Evolutionary conservation across 495 filamentous ascomycete species (phyloP), one percentile per base, ranked within the genome.

Genomic region (Terfezia claveryi): DNA sequence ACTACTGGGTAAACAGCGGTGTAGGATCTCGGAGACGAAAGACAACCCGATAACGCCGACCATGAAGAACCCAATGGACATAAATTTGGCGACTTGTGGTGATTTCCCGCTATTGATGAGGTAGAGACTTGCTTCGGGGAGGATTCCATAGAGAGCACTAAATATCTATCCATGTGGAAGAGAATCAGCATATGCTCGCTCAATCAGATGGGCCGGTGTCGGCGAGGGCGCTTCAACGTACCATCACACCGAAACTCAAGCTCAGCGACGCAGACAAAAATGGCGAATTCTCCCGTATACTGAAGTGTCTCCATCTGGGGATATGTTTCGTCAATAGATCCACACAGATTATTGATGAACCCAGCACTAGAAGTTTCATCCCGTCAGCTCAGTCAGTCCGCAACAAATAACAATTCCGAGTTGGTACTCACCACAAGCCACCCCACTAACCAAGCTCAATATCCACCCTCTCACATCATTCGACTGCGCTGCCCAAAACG

Each of bases 161-260:
- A 94, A 98, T 16, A 95, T 73, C 88, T 95, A 63, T 8, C 11
- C 27, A 38, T 57, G 7, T 16, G n/a, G 32, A 8, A 41, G 62
- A 58, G 37, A 59, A 55, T 58, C 37, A 57, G 61, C 49, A 37
- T 56, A 53, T 56, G 51, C 41, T 14, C 4, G 41, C 41, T 38
- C 16, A 8, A 50, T 10, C 10, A 23, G 50, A 2, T 20, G 20
- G 20, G 20, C 20, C 20, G 20, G 20, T 20, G 20, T 20, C 44
- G 23, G 44, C 41, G 50, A 16, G 20, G 20, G 20, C 23, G 44
- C 10, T 49, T 4, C 27, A 17, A 68, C 77, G 54, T 68, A 95
- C 87, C 88, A 98, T 92, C n/a, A 98, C 91, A 36, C 91, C 91
- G 51, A 93, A 93, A 67, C 87, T 94, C 52, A 98, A 69, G 69